Conservation (phyloP, 2,329 filamentous ascomycete genomes). For the Epichloe bromicola region DNA sequence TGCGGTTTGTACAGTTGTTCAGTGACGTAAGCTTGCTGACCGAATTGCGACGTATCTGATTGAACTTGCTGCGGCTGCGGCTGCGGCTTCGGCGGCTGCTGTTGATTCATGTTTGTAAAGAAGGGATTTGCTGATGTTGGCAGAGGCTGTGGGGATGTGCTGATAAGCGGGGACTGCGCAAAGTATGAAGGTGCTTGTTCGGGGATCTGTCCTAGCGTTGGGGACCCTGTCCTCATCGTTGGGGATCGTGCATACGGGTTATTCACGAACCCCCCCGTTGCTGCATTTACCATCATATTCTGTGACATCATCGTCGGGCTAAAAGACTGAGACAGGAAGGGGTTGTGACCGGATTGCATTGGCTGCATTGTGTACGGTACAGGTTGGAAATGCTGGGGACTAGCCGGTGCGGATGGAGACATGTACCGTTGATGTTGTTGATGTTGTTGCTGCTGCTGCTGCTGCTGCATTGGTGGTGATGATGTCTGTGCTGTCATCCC, state of each 20-base stretch:
- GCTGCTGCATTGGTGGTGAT: constrained; percentile 11
- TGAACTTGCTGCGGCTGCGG: constrained; percentile 11
- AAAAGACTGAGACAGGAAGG: constrained; percentile 32
- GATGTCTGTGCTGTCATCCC: constrained; percentile 16
- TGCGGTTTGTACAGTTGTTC: constrained; percentile 27
- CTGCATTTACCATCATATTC: constrained; percentile 27
- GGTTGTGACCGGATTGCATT: constrained; percentile 34
- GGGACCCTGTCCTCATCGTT: constrained; percentile 36
- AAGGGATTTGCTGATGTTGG: constrained; percentile 25
- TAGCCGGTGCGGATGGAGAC: constrained; percentile 29
- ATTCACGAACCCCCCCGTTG: constrained; percentile 21
- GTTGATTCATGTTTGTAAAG: constrained; percentile 18
- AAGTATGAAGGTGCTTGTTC: constrained; percentile 37
- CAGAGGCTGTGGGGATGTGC: constrained; percentile 16
- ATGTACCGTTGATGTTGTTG: constrained; percentile 28
- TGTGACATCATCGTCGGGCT: constrained; percentile 21
- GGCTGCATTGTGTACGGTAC: constrained; percentile 23
- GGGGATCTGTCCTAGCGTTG: constrained; percentile 36
- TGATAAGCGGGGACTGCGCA: constrained; percentile 30
- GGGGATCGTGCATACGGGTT: constrained; percentile 39
- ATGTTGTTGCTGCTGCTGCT: constrained; percentile 24
- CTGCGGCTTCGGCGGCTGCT: constrained; percentile 12
- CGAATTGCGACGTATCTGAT: constrained; percentile 10
- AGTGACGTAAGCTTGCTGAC: constrained; percentile 13
- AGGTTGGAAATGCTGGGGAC: constrained; percentile 26